Percentiles rank a stretch among this genome's conserved stretches.
phyloP scores from a whole-genome alignment of 805 yeast genomes.

The Saturnispora diversa region DNA sequence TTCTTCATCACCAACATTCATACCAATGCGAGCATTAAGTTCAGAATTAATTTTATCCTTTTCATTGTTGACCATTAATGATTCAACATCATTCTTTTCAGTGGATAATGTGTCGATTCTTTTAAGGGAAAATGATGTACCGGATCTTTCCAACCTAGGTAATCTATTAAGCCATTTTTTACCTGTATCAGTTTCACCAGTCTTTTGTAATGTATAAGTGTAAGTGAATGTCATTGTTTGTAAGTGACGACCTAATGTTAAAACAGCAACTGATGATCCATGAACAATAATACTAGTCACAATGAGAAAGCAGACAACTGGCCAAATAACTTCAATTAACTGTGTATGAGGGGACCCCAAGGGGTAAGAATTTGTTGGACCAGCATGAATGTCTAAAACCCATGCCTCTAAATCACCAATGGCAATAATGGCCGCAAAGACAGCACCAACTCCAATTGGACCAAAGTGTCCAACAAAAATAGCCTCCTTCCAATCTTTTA shows the following conservation, averaged over 20 bases:
- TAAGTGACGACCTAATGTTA: constrained; percentile 71
- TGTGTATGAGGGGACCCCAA: constrained; percentile 22
- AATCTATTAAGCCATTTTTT: constrained; percentile 71
- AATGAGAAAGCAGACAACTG: constrained; percentile 44
- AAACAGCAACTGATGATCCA: constrained; percentile 52
- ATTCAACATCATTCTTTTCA: constrained; percentile 10
- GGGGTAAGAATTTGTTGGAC: constrained; percentile 29
- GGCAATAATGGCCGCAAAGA: constrained; percentile 31
- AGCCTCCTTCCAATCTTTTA: constrained; percentile 60
- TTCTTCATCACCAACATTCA: constrained; percentile 10
- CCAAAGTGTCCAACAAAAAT: constrained; percentile 69
- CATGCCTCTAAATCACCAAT: constrained; percentile 30
- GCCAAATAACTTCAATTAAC: constrained; percentile 37
- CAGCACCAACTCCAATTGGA: constrained; percentile 52
- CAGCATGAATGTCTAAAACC: constrained; percentile 31
- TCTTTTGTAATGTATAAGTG: constrained; percentile 70
- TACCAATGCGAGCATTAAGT: constrained; percentile 18
- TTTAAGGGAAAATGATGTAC: constrained; percentile 73
- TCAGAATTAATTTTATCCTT: constrained; percentile 20
- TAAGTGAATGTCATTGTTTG: constrained; percentile 89
- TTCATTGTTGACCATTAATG: constrained; percentile 12
- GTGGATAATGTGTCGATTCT: constrained; percentile 58
- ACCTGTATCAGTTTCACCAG: constrained; percentile 34
- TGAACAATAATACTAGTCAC: constrained; percentile 51
- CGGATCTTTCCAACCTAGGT: constrained; percentile 65